Conservation (phyloP, 2,329 filamentous ascomycete species). For the Aspergillus awamori region DNA sequence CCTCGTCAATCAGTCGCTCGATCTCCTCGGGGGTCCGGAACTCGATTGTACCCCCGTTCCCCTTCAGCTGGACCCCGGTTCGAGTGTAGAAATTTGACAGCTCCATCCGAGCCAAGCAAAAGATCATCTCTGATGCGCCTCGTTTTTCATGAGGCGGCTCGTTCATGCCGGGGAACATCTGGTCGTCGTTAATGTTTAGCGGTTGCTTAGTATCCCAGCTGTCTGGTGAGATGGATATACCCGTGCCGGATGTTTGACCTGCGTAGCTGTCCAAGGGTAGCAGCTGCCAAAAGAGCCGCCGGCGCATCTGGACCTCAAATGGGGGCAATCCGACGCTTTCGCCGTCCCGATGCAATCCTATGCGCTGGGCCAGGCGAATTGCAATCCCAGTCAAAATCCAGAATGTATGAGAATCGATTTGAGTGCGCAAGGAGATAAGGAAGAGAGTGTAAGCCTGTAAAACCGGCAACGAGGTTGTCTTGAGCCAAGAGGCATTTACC, state of each 20-base stretch:
- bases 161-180: constrained; percentile 45
- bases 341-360: constrained; percentile 54
- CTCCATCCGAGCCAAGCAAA: constrained; percentile 33
- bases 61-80: constrained; percentile 17
- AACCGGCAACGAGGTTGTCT: constrained; percentile 19
- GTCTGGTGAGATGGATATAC: constrained; percentile 17
- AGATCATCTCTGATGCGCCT: constrained; percentile 50
- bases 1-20: constrained; percentile 29
- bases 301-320: constrained; percentile 49
- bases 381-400: constrained; percentile 55
- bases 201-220: constrained; percentile 32
- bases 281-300: constrained; percentile 32
- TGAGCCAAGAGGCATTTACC: constrained; percentile 23
- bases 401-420: constrained; percentile 51
- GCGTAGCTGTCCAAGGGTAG: constrained; percentile 28
- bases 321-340: constrained; percentile 47
- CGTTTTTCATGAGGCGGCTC: constrained; percentile 42
- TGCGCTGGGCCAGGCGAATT: constrained; percentile 49
- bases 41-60: constrained; percentile 4
- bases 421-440: constrained; percentile 35
- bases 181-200: constrained; percentile 47
- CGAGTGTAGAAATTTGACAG: constrained; percentile 28
- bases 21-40: constrained; percentile 14
- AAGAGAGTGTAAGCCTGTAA: constrained; percentile 23
- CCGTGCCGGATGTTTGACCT: constrained; percentile 34